Conservation (phyloP, 1,284 basidiomycete species). For the Leccinum subspadiceum region DNA sequence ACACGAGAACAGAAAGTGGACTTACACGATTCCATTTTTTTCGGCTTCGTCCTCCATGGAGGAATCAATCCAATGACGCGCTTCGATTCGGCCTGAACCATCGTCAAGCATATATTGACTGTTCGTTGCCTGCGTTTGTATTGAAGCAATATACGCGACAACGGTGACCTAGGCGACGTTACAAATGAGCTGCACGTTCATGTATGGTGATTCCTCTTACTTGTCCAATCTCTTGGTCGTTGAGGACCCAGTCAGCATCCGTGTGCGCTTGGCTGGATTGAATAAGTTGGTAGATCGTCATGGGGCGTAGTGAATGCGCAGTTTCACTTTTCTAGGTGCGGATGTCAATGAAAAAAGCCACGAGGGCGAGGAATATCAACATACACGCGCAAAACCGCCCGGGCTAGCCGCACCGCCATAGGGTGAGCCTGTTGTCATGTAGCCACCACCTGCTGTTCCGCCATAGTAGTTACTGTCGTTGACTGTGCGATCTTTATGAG, state of each 20-base stretch:
- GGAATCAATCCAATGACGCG: conserved; percentile 85
- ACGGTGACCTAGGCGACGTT: conserved; percentile 54
- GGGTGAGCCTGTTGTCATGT: conserved; percentile 43
- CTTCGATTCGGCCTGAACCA: conserved; percentile 87
- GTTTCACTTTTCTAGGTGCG: conserved; percentile 44
- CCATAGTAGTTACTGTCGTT: conserved; percentile 40
- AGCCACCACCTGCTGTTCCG: conserved; percentile 36
- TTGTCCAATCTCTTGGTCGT: conserved; percentile 79
- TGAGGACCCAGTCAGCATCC: conserved; percentile 87
- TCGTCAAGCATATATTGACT: conserved; percentile 83
- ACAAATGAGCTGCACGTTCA: not conserved
- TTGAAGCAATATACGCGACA: conserved; percentile 79
- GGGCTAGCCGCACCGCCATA: conserved; percentile 45
- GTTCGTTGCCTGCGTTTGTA: conserved; percentile 78
- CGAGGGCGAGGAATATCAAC: conserved; percentile 9
- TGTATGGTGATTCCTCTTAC: conserved; percentile 40
- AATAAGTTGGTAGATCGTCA: conserved; percentile 81
- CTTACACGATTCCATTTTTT: conserved; percentile 44
- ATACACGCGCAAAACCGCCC: conserved; percentile 40
- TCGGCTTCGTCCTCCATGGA: conserved; percentile 53
- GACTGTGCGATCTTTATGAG: conserved; percentile 17
- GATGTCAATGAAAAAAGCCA: conserved; percentile 1
- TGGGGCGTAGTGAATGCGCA: conserved; percentile 75
- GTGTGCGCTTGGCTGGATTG: conserved; percentile 80
- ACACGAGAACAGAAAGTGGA: not conserved